Evolutionary conservation across 1,139 yeast species (phyloP).

Genomic region (Kurtzmaniella quercitrusa): DNA sequence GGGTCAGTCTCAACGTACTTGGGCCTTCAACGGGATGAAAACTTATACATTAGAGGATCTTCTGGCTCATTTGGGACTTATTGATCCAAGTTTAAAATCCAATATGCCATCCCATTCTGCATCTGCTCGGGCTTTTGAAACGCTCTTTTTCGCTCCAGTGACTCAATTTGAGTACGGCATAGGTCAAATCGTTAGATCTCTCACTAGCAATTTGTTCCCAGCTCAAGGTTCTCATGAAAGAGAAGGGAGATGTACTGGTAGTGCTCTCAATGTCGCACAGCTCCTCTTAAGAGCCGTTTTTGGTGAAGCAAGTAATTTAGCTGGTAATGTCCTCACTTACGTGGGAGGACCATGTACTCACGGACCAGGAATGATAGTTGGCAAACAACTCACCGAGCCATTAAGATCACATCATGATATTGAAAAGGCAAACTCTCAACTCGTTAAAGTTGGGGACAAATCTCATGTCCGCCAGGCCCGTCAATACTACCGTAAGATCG

Average conservation of each 20-base stretch:
- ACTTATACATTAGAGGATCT: slow-evolving; percentile 50
- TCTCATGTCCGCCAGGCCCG: slow-evolving; percentile 21
- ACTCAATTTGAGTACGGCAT: slow-evolving; percentile 52
- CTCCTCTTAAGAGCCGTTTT: slow-evolving; percentile 43
- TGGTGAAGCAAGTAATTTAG: slow-evolving; percentile 38
- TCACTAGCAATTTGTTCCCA: slow-evolving; percentile 53
- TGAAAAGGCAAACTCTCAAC: slow-evolving; percentile 34
- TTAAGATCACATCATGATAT: slow-evolving; percentile 59
- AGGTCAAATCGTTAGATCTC: slow-evolving; percentile 48
- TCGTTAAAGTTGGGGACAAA: slow-evolving; percentile 22
- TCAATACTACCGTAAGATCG: slow-evolving; percentile 42
- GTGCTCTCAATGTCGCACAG: slow-evolving; percentile 61
- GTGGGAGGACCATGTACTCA: slow-evolving; percentile 56
- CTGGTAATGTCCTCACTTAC: slow-evolving; percentile 60
- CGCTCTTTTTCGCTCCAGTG: slow-evolving; percentile 14
- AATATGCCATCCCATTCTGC: slow-evolving; percentile 4
- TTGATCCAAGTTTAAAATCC: slow-evolving; percentile 34
- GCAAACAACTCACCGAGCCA: slow-evolving; percentile 46
- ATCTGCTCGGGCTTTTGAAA: slow-evolving; percentile 9
- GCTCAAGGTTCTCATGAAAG: slow-evolving; percentile 43
- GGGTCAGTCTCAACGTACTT: slow-evolving; percentile 2
- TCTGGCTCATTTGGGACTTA: slow-evolving; percentile 50
- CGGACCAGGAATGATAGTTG: slow-evolving; percentile 56
- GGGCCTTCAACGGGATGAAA: slow-evolving; percentile 57
- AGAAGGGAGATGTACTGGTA: slow-evolving; percentile 58